Percentiles rank a stretch among this genome's conserved stretches.
phyloP scores from a whole-genome alignment of 495 filamentous ascomycete species.

The Tuber umbilicatum region DNA sequence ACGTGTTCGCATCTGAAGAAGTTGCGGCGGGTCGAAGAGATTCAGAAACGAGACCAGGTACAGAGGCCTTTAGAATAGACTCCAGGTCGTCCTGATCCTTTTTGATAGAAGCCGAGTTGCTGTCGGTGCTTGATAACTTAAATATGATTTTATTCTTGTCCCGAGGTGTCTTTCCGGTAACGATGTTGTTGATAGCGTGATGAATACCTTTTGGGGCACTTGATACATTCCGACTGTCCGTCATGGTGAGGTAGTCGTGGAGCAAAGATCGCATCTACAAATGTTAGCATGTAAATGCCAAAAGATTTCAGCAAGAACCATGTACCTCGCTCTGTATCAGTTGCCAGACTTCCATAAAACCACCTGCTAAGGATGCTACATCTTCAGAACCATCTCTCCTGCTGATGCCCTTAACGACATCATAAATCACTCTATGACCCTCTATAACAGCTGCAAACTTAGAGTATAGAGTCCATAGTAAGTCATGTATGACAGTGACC shows the following conservation, averaged over 20 bases:
- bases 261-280: conserved; percentile 78
- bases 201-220: conserved; percentile 49
- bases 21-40: conserved; percentile 51
- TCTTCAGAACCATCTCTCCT: conserved; percentile 63
- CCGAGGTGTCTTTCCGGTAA: conserved; percentile 52
- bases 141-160: conserved; percentile 78
- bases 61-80: conserved; percentile 77
- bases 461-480: conserved; percentile 85
- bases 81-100: conserved; percentile 86
- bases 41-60: conserved; percentile 84
- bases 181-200: conserved; percentile 51
- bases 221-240: conserved; percentile 56
- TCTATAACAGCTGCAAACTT: conserved; percentile 97
- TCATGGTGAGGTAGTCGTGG: conserved; percentile 96
- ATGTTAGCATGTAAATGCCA: conserved; percentile 42
- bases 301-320: background rate
- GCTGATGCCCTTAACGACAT: conserved; percentile 74
- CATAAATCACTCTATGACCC: conserved; percentile 87
- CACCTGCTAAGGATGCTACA: conserved; percentile 43
- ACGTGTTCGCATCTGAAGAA: conserved; percentile 45
- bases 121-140: conserved; percentile 78
- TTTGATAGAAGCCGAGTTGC: conserved; percentile 58
- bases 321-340: conserved; percentile 69
- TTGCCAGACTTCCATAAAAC: conserved; percentile 60
- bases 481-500: conserved; percentile 76